These are phyloP conservation scores for Punica granatum DNA, from an alignment of 345 rosid genomes.

Conservation along the genomic window DNA sequence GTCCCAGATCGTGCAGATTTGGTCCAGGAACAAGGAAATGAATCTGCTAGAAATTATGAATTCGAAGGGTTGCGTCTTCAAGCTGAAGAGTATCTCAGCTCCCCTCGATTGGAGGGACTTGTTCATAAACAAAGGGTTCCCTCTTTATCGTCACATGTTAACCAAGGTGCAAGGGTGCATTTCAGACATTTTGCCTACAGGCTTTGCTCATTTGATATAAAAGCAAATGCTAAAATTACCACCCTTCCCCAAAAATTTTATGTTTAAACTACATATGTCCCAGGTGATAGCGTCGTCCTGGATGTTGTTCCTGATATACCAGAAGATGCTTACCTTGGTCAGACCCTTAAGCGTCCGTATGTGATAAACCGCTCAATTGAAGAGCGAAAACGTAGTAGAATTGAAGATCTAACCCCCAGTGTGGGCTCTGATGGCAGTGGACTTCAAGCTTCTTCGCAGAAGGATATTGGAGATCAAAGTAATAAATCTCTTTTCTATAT, in stretches of 20 bases:
- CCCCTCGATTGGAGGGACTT: slow-evolving; percentile 48
- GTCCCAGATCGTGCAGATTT: slow-evolving; percentile 39
- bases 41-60: slow-evolving; percentile 48
- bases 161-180: slow-evolving; percentile 27
- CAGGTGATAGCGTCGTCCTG: slow-evolving; percentile 61
- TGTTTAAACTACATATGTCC: not conserved
- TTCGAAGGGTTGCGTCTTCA: slow-evolving; percentile 62
- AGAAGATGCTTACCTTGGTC: slow-evolving; percentile 52
- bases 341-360: slow-evolving; percentile 49
- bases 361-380: slow-evolving; percentile 29
- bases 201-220: not conserved
- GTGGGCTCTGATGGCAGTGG: slow-evolving; percentile 26
- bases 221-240: not conserved
- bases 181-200: slow-evolving; percentile 1
- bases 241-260: not conserved
- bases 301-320: slow-evolving; percentile 49
- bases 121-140: slow-evolving; percentile 62
- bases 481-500: slow-evolving; percentile 35
- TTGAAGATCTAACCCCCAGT: slow-evolving; percentile 29
- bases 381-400: slow-evolving; percentile 27
- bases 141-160: slow-evolving; percentile 35
- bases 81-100: slow-evolving; percentile 45
- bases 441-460: slow-evolving; percentile 24
- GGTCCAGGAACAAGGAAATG: slow-evolving; percentile 41
- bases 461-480: slow-evolving; percentile 53